Base-by-base conservation (phyloP, 2,329 filamentous ascomycete species). In the Monilinia vaccinii-corymbosi region DNA sequence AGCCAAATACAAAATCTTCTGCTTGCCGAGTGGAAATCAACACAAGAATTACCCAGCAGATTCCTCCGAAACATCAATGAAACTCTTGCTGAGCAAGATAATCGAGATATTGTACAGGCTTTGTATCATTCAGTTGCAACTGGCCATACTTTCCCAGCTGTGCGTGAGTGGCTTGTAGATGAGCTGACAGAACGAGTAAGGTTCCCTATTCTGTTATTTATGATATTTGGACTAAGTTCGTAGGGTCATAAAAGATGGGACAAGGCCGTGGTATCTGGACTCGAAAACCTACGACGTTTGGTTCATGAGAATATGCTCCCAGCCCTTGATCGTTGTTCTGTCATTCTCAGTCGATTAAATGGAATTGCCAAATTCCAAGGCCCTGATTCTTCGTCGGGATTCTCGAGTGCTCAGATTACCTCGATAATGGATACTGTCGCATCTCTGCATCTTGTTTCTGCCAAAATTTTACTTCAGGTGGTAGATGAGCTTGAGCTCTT, bases 161-260 rank as follows among this genome's bases (percentile, higher is more conserved):
- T 97, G 58, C 86, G 85, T 61, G 91, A 97, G 71, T 99, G 95
- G 87, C 79, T 99, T 1, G 83, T 92, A 5, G 91, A 96, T 69
- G 88, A 88, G 65, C 76, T 97, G 34, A 83, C 85, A 9, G 90
- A 95, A 70, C 79, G 89, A 63, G 89, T 92, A 77, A 69, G 81
- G 73, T 34, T 31, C 40, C 18, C 14, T 31, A 34, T 49, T 48
- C 13, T 48, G 25, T 38, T 23, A 28, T 42, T 47, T 23, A 25
- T 11, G 16, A 53, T 45, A 47, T 52, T 49, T 52, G 59, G 32
- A 34, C 60, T 68, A 51, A 69, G 65, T 61, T 34, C 23, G 1
- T 21, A 94, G 87, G 91, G 91, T 0, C 89, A 96, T 68, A 97
- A 96, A 74, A 81, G 94, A 52, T 99, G 94, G 94, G 92, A 97